Conservation (phyloP, 805 yeast genomes). For the Candida dajiaensis region DNA sequence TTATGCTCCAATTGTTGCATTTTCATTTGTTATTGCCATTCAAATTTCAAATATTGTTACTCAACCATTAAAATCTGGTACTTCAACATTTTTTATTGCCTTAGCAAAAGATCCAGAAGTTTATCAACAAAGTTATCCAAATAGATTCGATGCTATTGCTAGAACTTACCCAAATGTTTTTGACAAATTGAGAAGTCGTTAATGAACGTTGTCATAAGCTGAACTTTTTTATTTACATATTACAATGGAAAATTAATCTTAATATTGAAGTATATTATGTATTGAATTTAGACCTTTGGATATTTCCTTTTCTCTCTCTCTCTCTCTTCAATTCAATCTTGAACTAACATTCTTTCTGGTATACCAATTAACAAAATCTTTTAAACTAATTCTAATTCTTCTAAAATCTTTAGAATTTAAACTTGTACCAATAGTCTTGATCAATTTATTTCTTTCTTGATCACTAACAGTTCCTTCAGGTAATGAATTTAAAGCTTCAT, state of each 20-base stretch:
- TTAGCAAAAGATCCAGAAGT: conserved; percentile 82
- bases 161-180: conserved; percentile 64
- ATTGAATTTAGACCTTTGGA: no score
- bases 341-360: conserved; percentile 63
- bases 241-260: no score
- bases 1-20: conserved; percentile 71
- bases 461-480: conserved; percentile 59
- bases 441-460: conserved; percentile 62
- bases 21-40: conserved; percentile 63
- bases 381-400: conserved; percentile 62
- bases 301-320: no score
- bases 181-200: conserved; percentile 36
- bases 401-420: conserved; percentile 64
- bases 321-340: conserved; percentile 23
- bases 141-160: conserved; percentile 57
- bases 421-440: conserved; percentile 51
- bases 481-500: conserved; percentile 45
- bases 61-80: conserved; percentile 75
- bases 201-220: neutral
- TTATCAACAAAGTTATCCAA: conserved; percentile 67
- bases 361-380: conserved; percentile 82
- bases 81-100: conserved; percentile 78
- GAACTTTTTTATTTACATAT: no score
- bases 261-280: no score
- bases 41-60: conserved; percentile 72